Conservation (phyloP, 352 stramenopile species). For the Pythium biforme region DNA sequence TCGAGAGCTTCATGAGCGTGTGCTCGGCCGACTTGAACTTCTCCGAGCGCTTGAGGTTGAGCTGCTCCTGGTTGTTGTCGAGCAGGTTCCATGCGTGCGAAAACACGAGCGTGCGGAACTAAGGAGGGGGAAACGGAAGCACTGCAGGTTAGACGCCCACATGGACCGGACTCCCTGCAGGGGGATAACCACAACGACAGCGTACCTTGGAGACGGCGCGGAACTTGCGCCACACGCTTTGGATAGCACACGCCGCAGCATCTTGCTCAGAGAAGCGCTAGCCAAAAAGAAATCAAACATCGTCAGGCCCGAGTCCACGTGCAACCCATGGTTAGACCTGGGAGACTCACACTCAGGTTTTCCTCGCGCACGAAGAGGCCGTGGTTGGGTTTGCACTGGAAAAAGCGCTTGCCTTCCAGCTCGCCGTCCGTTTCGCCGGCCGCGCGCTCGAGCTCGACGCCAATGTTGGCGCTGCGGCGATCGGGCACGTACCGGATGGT, state of each 20-base stretch:
- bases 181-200: background rate
- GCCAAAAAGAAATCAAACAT: background rate
- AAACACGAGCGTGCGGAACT: conserved; percentile 80
- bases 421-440: conserved; percentile 77
- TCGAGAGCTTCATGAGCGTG: conserved; percentile 73
- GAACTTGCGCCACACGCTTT: conserved; percentile 71
- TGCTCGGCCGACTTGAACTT: conserved; percentile 85
- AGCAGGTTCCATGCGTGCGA: conserved; percentile 88
- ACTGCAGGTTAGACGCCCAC: background rate
- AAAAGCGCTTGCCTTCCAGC: conserved; percentile 70
- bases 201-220: conserved; percentile 69
- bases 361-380: conserved; percentile 86
- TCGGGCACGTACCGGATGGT: conserved; percentile 65
- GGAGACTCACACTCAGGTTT: conserved; percentile 52
- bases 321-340: background rate
- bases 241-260: conserved; percentile 67
- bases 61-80: conserved; percentile 89
- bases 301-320: no score
- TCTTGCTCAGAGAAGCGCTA: conserved; percentile 81
- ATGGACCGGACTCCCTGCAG: no score
- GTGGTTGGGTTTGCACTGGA: conserved; percentile 80
- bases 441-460: conserved; percentile 83
- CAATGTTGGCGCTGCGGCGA: conserved; percentile 55
- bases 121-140: background rate
- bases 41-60: conserved; percentile 85